phyloP scores from a whole-genome alignment of 495 filamentous ascomycete genomes.

The Jackrogersella multiformis region DNA sequence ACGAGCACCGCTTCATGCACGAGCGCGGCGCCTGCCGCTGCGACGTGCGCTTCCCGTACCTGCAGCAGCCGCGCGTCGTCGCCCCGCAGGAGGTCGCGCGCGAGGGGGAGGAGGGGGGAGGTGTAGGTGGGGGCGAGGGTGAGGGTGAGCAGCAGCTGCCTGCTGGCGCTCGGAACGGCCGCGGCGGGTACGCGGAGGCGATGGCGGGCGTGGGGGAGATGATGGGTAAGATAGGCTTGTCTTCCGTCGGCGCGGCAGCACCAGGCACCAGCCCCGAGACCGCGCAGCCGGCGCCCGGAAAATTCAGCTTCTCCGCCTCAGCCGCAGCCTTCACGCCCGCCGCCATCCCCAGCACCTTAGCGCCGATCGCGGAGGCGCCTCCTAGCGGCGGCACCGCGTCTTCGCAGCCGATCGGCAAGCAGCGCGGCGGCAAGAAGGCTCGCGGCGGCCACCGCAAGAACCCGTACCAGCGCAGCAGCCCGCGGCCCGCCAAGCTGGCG shows the following conservation, averaged over 20 bases:
- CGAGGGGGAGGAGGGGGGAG: background rate
- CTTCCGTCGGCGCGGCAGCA: background rate
- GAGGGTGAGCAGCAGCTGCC: too few species aligned
- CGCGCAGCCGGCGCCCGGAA: too few species aligned
- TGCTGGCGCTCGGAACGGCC: too few species aligned
- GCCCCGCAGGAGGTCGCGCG: background rate
- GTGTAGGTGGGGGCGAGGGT: background rate
- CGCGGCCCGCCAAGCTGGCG: too few species aligned
- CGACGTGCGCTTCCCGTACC: constrained; percentile 48
- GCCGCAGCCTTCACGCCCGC: background rate
- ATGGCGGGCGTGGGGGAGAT: too few species aligned
- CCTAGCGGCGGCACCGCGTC: background rate
- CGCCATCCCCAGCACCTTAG: too few species aligned
- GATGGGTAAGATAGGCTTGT: too few species aligned
- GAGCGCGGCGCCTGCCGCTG: constrained; percentile 56
- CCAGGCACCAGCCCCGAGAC: too few species aligned
- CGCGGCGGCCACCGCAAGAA: background rate
- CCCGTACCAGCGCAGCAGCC: too few species aligned
- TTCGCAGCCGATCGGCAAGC: background rate
- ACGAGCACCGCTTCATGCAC: constrained; percentile 59
- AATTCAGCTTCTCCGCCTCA: constrained; percentile 7
- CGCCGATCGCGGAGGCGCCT: too few species aligned
- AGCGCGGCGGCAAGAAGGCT: background rate
- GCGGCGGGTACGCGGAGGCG: too few species aligned
- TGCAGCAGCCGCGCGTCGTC: constrained; percentile 45